phyloP scores from a whole-genome alignment of 2,329 filamentous ascomycete genomes.

The Aspergillus felis region DNA sequence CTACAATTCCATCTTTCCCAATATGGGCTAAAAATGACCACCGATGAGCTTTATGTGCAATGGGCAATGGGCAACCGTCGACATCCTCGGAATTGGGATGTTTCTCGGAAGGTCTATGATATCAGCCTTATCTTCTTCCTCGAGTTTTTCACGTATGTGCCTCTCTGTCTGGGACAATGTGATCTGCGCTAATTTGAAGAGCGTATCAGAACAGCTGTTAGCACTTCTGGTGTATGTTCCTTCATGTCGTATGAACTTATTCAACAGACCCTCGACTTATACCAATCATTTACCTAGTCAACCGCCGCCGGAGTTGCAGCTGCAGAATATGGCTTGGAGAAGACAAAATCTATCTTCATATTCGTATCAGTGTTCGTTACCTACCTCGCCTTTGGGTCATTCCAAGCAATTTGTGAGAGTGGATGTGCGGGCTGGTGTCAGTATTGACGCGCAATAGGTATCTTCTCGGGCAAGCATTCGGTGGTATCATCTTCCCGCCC shows the following conservation, averaged over 20 bases:
- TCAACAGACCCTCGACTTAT: background rate
- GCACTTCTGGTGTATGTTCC: constrained; percentile 31
- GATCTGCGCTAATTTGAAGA: constrained; percentile 8
- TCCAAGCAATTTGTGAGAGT: background rate
- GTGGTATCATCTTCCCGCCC: constrained; percentile 33
- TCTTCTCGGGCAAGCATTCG: constrained; percentile 31
- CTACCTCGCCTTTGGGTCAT: background rate
- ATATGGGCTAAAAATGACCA: constrained; percentile 25
- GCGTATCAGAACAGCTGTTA: constrained; percentile 29
- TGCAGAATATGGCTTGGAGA: constrained; percentile 22
- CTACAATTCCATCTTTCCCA: constrained; percentile 19
- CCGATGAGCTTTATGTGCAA: constrained; percentile 28
- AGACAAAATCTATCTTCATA: constrained; percentile 27
- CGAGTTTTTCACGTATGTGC: constrained; percentile 31
- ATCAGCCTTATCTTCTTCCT: constrained; percentile 24
- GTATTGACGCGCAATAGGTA: constrained; percentile 20
- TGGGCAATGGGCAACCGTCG: constrained; percentile 27
- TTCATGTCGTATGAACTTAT: background rate
- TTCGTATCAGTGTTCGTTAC: constrained; percentile 22
- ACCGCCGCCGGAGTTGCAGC: constrained; percentile 25
- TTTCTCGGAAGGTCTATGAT: constrained; percentile 26
- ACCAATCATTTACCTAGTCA: constrained; percentile 15
- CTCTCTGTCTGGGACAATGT: background rate
- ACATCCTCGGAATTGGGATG: constrained; percentile 31
- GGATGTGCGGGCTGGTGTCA: background rate